A percentile compares a stretch with the other conserved stretches of the same genome.
Evolutionary conservation across 306 rosid species (phyloP).

Genomic region (Vachellia collinsii): DNA sequence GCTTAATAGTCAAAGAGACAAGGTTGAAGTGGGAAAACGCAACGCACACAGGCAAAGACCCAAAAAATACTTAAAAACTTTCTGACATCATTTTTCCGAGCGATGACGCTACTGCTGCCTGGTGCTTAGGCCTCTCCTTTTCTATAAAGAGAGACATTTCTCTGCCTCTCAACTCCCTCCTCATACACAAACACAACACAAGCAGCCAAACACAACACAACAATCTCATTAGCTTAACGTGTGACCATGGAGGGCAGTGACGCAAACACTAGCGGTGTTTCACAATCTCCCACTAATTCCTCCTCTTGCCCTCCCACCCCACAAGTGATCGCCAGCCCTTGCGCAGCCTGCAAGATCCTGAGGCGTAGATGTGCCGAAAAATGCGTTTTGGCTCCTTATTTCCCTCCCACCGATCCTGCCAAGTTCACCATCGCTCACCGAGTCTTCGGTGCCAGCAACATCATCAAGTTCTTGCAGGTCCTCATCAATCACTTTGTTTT

Average conservation of each 20-base stretch:
- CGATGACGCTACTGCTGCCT: background rate
- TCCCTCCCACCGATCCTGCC: constrained; percentile 90
- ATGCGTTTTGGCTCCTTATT: constrained; percentile 92
- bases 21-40: constrained; percentile 38
- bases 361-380: constrained; percentile 84
- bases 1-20: background rate
- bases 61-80: background rate
- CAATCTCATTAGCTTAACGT: background rate
- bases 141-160: constrained; percentile 47
- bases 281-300: constrained; percentile 45
- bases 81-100: constrained; percentile 27
- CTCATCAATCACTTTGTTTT: background rate
- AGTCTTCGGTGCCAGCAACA: constrained; percentile 94
- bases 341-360: constrained; percentile 90
- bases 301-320: constrained; percentile 43
- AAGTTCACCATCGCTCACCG: constrained; percentile 91
- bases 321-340: constrained; percentile 66
- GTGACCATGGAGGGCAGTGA: constrained; percentile 52
- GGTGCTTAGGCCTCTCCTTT: background rate
- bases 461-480: constrained; percentile 96
- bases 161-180: background rate
- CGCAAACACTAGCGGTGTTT: constrained; percentile 37
- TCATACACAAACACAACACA: constrained; percentile 18
- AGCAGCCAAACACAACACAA: constrained; percentile 12
- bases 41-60: background rate